Conservation (phyloP, 176 grass and related monocot genomes). For the Avena sativa region DNA sequence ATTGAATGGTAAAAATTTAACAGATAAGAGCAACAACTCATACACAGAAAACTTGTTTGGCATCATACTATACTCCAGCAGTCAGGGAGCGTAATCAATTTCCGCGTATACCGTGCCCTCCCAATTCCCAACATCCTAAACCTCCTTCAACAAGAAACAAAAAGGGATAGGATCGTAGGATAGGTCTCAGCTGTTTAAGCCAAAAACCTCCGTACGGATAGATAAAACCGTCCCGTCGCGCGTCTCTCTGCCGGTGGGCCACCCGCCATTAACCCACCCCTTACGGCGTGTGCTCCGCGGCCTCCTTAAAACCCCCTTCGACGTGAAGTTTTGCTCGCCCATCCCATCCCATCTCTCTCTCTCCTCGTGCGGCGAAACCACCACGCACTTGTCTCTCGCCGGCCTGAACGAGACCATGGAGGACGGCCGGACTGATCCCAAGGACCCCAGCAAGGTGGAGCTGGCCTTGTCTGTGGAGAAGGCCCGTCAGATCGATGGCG, state of each 20-base stretch:
- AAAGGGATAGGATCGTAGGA: neutral
- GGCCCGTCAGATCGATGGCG: slow-evolving; percentile 9
- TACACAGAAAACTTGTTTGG: neutral
- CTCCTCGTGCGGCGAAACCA: neutral
- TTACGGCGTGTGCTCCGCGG: neutral
- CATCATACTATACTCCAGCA: too few relatives aligned
- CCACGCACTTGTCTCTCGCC: neutral
- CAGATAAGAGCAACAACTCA: neutral
- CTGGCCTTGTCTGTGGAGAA: slow-evolving; percentile 28
- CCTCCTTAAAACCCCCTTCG: slow-evolving; percentile 31
- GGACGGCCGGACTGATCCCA: slow-evolving; percentile 3
- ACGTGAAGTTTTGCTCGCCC: neutral
- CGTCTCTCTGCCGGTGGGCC: slow-evolving; percentile 46
- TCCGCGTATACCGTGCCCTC: neutral
- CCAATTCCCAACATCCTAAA: neutral
- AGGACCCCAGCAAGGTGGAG: slow-evolving; percentile 22
- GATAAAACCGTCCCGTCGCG: neutral
- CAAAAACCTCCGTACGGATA: slow-evolving; percentile 31
- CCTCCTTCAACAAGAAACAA: slow-evolving; percentile 10
- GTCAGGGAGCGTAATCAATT: neutral
- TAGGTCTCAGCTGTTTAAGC: too few relatives aligned
- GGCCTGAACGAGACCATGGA: slow-evolving; percentile 29
- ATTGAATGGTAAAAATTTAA: neutral
- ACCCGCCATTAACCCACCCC: slow-evolving; percentile 32
- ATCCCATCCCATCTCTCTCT: neutral